phyloP scores from a whole-genome alignment of 2,329 filamentous ascomycete species.

The Ceratocystis ficicola region DNA sequence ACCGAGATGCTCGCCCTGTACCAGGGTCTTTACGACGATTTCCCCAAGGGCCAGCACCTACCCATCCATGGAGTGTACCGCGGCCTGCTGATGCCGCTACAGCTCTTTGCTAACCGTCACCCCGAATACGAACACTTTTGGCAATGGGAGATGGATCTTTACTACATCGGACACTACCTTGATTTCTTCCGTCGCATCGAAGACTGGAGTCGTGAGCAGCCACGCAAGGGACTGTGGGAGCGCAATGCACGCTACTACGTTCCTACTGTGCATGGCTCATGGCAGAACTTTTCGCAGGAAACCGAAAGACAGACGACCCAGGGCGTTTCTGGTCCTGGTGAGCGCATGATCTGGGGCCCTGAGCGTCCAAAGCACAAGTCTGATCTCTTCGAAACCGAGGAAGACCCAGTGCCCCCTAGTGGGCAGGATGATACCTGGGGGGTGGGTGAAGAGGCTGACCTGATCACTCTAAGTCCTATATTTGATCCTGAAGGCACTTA shows the following conservation, averaged over 20 bases:
- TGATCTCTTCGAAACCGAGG: conserved; percentile 60
- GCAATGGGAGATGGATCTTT: conserved; percentile 92
- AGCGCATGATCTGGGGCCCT: conserved; percentile 73
- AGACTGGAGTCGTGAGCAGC: conserved; percentile 58
- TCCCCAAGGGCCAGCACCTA: conserved; percentile 50
- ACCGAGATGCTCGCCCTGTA: conserved; percentile 87
- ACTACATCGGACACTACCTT: conserved; percentile 81
- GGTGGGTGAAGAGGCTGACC: conserved; percentile 77
- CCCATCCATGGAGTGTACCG: conserved; percentile 88
- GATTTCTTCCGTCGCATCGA: conserved; percentile 58
- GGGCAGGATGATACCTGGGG: conserved; percentile 78
- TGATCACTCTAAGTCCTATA: conserved; percentile 83
- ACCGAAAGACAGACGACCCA: conserved; percentile 30
- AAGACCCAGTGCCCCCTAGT: conserved; percentile 58
- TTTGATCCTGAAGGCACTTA: conserved; percentile 81
- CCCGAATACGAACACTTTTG: conserved; percentile 85
- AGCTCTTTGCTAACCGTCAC: conserved; percentile 80
- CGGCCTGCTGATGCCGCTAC: conserved; percentile 85
- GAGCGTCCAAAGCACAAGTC: conserved; percentile 52
- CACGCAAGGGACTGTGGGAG: conserved; percentile 71
- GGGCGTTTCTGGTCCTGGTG: conserved; percentile 11
- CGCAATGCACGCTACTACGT: conserved; percentile 67
- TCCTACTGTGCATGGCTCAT: conserved; percentile 61
- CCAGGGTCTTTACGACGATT: conserved; percentile 71
- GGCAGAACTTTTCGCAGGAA: conserved; percentile 53